A percentile compares a stretch with the other conserved stretches of the same genome.
Conservation (phyloP, 805 yeast species). For the Yamadazyma philogaea region DNA sequence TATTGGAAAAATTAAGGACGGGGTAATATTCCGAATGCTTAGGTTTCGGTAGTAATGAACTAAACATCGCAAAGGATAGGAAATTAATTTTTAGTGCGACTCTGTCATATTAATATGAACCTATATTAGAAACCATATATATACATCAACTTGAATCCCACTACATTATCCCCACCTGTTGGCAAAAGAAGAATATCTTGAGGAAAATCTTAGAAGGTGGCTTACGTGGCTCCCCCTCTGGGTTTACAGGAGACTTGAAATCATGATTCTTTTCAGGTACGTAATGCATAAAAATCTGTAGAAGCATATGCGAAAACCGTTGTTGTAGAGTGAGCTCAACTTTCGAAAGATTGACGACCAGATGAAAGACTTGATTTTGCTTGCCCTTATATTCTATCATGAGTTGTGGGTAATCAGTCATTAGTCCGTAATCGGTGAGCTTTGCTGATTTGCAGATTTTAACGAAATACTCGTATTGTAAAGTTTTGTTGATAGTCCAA, state of each 20-base stretch:
- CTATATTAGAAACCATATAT: not conserved
- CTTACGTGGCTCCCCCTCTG: not conserved
- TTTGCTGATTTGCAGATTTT: constrained; percentile 23
- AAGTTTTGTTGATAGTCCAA: constrained; percentile 39
- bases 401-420: constrained; percentile 34
- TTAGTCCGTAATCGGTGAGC: constrained; percentile 33
- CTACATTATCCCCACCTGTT: constrained; percentile 4
- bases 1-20: not conserved
- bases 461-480: constrained; percentile 34
- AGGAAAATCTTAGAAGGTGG: not conserved
- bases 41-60: constrained; percentile 35
- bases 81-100: not conserved
- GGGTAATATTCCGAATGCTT: constrained; percentile 20
- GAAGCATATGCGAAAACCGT: constrained; percentile 1
- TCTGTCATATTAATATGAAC: too few relatives aligned
- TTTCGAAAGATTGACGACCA: not conserved
- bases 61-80: constrained; percentile 23
- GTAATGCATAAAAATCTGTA: not conserved
- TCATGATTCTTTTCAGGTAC: not conserved
- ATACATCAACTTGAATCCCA: not conserved
- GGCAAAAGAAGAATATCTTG: constrained; percentile 1
- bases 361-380: not conserved
- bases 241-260: constrained; percentile 3
- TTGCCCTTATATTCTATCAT: constrained; percentile 20
- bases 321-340: constrained; percentile 3